These are phyloP conservation scores for Leucocoprinus leucothites DNA, from an alignment of 768 basidiomycete species.

Conservation along the genomic window DNA sequence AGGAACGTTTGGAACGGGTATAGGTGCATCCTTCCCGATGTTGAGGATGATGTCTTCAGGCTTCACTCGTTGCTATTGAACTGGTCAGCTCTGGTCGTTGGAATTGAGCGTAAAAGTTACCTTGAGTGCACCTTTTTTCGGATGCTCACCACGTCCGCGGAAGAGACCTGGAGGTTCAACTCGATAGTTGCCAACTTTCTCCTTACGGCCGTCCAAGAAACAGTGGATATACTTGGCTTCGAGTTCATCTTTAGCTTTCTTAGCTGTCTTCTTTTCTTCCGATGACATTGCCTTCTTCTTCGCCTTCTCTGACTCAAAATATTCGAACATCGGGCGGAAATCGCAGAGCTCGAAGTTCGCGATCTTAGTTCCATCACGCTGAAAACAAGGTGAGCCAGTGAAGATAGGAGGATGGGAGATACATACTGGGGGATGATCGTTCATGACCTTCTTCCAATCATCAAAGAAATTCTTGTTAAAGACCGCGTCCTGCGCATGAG, in stretches of 20 bases:
- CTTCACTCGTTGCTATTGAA: slow-evolving; percentile 69
- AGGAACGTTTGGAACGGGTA: slow-evolving; percentile 87
- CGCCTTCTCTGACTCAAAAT: slow-evolving; percentile 89
- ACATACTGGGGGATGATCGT: slow-evolving; percentile 80
- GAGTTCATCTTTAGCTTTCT: slow-evolving; percentile 78
- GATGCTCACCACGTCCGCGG: slow-evolving; percentile 96
- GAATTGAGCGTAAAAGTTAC: slow-evolving; percentile 37
- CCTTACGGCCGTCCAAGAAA: slow-evolving; percentile 92
- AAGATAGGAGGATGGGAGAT: slow-evolving; percentile 10
- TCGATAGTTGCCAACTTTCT: slow-evolving; percentile 97
- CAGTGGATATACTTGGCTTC: slow-evolving; percentile 87
- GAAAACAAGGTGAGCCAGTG: slow-evolving; percentile 9
- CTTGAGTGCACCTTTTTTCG: slow-evolving; percentile 94
- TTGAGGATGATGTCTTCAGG: slow-evolving; percentile 98
- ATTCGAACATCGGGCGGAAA: slow-evolving; percentile 91
- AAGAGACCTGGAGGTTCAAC: slow-evolving; percentile 99
- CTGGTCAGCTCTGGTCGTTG: slow-evolving; percentile 5
- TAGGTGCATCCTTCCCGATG: slow-evolving; percentile 71
- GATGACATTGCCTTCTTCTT: slow-evolving; percentile 85
- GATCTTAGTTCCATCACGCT: slow-evolving; percentile 77
- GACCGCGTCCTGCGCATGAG: slow-evolving; percentile 81
- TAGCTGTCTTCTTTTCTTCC: slow-evolving; percentile 89
- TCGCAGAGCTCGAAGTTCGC: slow-evolving; percentile 79
- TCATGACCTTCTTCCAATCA: slow-evolving; percentile 78
- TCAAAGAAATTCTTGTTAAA: slow-evolving; percentile 97